These are phyloP conservation scores for Salinomyces thailandicus DNA, from an alignment of 2,329 filamentous ascomycete genomes.

Conservation along the genomic window DNA sequence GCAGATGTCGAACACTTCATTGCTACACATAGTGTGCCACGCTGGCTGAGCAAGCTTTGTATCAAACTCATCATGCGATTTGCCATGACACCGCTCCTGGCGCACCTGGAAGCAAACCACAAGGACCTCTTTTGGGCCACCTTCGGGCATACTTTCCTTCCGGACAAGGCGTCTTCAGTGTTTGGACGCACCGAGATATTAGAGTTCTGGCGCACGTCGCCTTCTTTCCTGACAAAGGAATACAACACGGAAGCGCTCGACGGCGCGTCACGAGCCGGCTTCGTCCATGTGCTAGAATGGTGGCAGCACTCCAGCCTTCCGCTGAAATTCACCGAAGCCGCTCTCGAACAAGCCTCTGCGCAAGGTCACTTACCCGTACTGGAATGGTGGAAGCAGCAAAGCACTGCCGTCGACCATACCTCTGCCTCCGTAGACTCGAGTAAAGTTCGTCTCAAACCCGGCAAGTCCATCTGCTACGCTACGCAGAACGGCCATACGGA, in stretches of 20 bases:
- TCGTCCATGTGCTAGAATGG: constrained; percentile 78
- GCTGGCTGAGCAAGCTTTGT: constrained; percentile 67
- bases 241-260: constrained; percentile 80
- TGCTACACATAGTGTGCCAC: constrained; percentile 53
- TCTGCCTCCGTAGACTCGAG: constrained; percentile 18
- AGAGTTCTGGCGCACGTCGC: constrained; percentile 81
- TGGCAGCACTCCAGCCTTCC: constrained; percentile 75
- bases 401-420: constrained; percentile 19
- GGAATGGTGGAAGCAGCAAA: constrained; percentile 77
- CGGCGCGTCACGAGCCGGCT: constrained; percentile 75
- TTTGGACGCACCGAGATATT: constrained; percentile 77
- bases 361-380: constrained; percentile 78
- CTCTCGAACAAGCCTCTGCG: constrained; percentile 76
- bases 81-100: constrained; percentile 66
- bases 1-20: constrained; percentile 64
- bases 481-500: constrained; percentile 70
- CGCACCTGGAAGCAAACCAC: constrained; percentile 56
- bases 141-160: constrained; percentile 69
- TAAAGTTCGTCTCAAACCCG: constrained; percentile 57
- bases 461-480: constrained; percentile 72
- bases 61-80: constrained; percentile 90
- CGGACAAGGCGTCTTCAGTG: constrained; percentile 77
- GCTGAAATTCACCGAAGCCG: constrained; percentile 74
- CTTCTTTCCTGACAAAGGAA: constrained; percentile 73
- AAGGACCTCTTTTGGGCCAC: constrained; percentile 76